Evolutionary conservation across 139 green algal genomes (phyloP).

Genomic region (Coccomyxa sp.): DNA sequence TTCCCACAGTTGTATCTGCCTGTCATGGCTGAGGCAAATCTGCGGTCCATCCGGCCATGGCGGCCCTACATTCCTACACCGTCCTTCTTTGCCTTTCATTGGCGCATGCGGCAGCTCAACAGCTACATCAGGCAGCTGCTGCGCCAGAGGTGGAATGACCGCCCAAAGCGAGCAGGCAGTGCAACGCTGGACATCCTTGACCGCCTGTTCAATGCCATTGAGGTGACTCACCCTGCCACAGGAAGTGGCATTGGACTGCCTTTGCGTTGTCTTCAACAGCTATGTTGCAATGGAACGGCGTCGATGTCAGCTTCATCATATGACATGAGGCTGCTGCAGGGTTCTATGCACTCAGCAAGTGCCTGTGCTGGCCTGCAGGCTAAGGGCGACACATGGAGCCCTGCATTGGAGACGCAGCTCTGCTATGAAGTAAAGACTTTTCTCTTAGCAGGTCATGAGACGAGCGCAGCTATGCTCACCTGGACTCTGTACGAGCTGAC

Average conservation of each 20-base stretch:
- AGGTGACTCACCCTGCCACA: conserved; percentile 29
- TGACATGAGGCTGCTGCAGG: background rate
- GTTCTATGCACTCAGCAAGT: background rate
- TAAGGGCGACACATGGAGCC: conserved; percentile 51
- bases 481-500: conserved; percentile 82
- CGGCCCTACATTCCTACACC: conserved; percentile 62
- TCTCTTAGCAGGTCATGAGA: conserved; percentile 93
- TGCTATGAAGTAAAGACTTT: conserved; percentile 98
- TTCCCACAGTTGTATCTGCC: conserved; percentile 92
- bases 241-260: background rate
- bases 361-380: conserved; percentile 29
- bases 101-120: conserved; percentile 67
- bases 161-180: conserved; percentile 2
- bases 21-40: conserved; percentile 92
- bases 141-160: conserved; percentile 26
- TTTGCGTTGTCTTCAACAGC: too few relatives aligned
- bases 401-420: conserved; percentile 75
- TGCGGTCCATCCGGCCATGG: conserved; percentile 78
- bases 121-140: conserved; percentile 68
- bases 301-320: background rate
- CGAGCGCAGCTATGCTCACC: conserved; percentile 88
- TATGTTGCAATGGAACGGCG: too few relatives aligned
- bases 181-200: conserved; percentile 73
- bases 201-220: conserved; percentile 61
- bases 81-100: conserved; percentile 27